A percentile compares a stretch with the other conserved stretches of the same genome.
Conservation (phyloP, 1,284 basidiomycete species). For the Puccinia horiana region DNA sequence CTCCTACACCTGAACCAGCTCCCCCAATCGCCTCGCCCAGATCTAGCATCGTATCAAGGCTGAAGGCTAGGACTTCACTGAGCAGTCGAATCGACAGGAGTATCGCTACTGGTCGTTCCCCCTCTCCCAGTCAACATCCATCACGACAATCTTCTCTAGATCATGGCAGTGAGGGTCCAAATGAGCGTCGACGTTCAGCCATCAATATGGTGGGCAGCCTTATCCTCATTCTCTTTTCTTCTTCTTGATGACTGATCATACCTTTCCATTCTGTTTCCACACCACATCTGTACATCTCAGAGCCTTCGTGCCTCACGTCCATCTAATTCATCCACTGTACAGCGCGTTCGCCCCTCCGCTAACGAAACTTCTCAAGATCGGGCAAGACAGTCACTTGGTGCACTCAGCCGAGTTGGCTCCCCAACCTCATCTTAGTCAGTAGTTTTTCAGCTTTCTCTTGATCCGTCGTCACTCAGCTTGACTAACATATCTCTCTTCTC, state of each 20-base stretch:
- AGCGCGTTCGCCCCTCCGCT: background rate
- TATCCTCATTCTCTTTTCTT: background rate
- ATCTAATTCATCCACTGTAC: background rate
- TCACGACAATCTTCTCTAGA: slow-evolving; percentile 23
- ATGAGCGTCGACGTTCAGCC: slow-evolving; percentile 13
- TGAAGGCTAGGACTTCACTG: slow-evolving; percentile 13
- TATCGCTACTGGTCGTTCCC: background rate
- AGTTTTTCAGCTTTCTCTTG: background rate
- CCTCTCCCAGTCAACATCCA: slow-evolving; percentile 2
- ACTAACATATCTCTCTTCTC: background rate
- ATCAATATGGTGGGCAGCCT: slow-evolving; percentile 1
- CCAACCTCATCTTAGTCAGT: background rate
- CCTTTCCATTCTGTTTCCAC: background rate
- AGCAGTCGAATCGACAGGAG: slow-evolving; percentile 31
- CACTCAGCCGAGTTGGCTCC: slow-evolving; percentile 17
- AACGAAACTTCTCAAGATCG: background rate
- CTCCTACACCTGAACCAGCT: background rate
- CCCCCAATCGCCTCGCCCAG: background rate
- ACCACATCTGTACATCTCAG: background rate
- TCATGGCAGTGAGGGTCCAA: background rate
- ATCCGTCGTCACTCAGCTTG: background rate
- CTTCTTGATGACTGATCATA: background rate
- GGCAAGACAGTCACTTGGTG: background rate
- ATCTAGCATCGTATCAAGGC: slow-evolving; percentile 28
- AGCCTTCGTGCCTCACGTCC: slow-evolving; percentile 2